These are phyloP conservation scores for Phytophthora kernoviae DNA, from an alignment of 352 stramenopile species.

Conservation along the genomic window DNA sequence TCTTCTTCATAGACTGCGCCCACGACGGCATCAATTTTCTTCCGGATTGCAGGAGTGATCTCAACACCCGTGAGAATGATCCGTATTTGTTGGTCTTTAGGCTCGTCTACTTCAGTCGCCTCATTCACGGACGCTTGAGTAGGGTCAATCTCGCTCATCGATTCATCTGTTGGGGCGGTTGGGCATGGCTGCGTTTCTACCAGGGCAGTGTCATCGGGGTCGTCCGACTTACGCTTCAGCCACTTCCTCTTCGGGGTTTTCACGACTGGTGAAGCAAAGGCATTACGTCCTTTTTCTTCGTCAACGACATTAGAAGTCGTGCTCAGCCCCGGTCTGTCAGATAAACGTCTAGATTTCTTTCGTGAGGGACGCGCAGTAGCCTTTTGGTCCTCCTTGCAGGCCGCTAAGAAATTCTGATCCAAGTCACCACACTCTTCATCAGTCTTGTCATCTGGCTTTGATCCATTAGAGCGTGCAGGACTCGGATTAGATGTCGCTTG, in stretches of 20 bases:
- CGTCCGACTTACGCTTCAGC: conserved; percentile 43
- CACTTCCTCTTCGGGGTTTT: conserved; percentile 46
- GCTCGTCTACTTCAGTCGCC: conserved; percentile 10
- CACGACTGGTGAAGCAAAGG: conserved; percentile 15
- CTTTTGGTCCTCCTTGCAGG: conserved; percentile 9
- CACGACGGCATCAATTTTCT: conserved; percentile 48
- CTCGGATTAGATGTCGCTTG: conserved; percentile 8
- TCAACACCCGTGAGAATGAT: conserved; percentile 64
- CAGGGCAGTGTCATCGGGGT: conserved; percentile 26
- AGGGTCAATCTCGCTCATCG: conserved; percentile 24
- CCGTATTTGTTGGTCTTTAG: conserved; percentile 25
- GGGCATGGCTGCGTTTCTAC: conserved; percentile 25
- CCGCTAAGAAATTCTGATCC: conserved; percentile 7
- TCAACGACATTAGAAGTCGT: background rate
- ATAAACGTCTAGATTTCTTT: conserved; percentile 19
- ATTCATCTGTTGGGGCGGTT: conserved; percentile 24
- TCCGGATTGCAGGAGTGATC: conserved; percentile 39
- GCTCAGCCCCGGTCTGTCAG: conserved; percentile 5
- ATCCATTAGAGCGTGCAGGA: conserved; percentile 4
- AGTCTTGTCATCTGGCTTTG: conserved; percentile 24
- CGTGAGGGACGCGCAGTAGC: background rate
- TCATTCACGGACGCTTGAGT: conserved; percentile 23
- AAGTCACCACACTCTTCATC: conserved; percentile 28
- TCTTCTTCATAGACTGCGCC: conserved; percentile 52
- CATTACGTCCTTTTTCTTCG: conserved; percentile 3